Percentiles rank a stretch among this genome's conserved stretches.
Evolutionary conservation across 495 filamentous ascomycete genomes (phyloP).

Genomic region (Massariosphaeria phaeospora): DNA sequence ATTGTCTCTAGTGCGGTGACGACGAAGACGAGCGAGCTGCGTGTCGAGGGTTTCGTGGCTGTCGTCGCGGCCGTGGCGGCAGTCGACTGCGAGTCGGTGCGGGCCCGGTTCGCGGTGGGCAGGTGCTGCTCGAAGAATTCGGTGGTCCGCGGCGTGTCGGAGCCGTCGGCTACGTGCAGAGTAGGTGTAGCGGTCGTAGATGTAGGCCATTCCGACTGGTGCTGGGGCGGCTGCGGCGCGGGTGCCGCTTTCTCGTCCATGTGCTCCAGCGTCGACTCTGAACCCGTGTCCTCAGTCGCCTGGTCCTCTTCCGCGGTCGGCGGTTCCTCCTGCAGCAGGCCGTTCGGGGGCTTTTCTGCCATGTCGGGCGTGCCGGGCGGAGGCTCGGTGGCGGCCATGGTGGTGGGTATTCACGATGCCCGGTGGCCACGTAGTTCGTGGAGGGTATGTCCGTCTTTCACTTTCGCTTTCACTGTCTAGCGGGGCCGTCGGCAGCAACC

Average conservation of each 20-base stretch:
- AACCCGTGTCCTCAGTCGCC: slow-evolving; percentile 9
- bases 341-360: slow-evolving; percentile 6
- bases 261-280: slow-evolving; percentile 10
- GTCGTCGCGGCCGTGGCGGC: slow-evolving; percentile 50
- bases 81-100: slow-evolving; percentile 58
- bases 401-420: slow-evolving; percentile 10
- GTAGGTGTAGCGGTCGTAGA: slow-evolving; percentile 23
- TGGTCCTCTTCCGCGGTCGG: slow-evolving; percentile 6
- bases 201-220: slow-evolving; percentile 17
- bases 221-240: slow-evolving; percentile 1
- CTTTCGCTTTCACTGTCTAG: slow-evolving; percentile 19
- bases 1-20: slow-evolving; percentile 88
- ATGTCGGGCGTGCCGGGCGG: slow-evolving; percentile 33
- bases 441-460: not conserved
- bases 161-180: slow-evolving; percentile 13
- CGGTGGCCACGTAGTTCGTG: too few relatives aligned
- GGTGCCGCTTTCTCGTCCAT: slow-evolving; percentile 3
- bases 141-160: slow-evolving; percentile 26
- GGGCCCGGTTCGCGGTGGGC: slow-evolving; percentile 26
- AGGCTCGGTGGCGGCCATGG: not conserved
- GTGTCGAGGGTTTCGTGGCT: slow-evolving; percentile 49
- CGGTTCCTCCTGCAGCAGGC: slow-evolving; percentile 16
- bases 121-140: slow-evolving; percentile 31
- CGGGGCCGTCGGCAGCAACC: slow-evolving; percentile 16
- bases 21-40: slow-evolving; percentile 93